Evolutionary conservation across 176 grass and related monocot genomes (phyloP).

Genomic region (Hordeum marinum): DNA sequence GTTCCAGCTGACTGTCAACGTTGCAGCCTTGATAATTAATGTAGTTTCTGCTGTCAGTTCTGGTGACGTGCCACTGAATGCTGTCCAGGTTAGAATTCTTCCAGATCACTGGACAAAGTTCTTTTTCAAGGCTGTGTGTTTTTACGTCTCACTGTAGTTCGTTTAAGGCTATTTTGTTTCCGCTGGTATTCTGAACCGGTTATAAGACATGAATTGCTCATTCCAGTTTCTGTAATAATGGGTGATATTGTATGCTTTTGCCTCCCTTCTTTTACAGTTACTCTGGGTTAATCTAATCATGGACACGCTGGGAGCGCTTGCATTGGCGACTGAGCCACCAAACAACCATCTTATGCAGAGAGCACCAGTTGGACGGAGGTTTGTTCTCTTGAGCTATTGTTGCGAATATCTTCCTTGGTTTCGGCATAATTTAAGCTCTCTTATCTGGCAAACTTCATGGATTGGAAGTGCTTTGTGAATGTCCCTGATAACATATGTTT

Average conservation of each 20-base stretch:
- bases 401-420: not conserved
- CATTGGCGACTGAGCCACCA: slow-evolving; percentile 88
- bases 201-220: not conserved
- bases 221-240: not conserved
- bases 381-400: slow-evolving; percentile 20
- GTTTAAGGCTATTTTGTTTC: not conserved
- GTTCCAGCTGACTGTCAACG: slow-evolving; percentile 95
- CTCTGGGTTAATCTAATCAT: slow-evolving; percentile 98
- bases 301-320: slow-evolving; percentile 96
- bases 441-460: too few species aligned
- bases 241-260: not conserved
- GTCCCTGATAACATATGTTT: not conserved
- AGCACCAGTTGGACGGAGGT: slow-evolving; percentile 75
- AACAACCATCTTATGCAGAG: slow-evolving; percentile 82
- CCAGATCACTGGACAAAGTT: not conserved
- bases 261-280: slow-evolving; percentile 43
- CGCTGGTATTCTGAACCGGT: not conserved
- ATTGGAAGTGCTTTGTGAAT: not conserved
- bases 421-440: too few species aligned
- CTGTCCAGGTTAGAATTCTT: slow-evolving; percentile 75
- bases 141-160: not conserved
- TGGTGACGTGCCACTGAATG: slow-evolving; percentile 86
- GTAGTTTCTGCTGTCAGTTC: slow-evolving; percentile 82
- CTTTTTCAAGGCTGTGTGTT: not conserved
- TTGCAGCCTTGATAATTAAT: slow-evolving; percentile 87